Evolutionary conservation across 1,284 basidiomycete genomes (phyloP), one percentile per base, ranked within the genome.

Genomic region (Austropuccinia psidii): DNA sequence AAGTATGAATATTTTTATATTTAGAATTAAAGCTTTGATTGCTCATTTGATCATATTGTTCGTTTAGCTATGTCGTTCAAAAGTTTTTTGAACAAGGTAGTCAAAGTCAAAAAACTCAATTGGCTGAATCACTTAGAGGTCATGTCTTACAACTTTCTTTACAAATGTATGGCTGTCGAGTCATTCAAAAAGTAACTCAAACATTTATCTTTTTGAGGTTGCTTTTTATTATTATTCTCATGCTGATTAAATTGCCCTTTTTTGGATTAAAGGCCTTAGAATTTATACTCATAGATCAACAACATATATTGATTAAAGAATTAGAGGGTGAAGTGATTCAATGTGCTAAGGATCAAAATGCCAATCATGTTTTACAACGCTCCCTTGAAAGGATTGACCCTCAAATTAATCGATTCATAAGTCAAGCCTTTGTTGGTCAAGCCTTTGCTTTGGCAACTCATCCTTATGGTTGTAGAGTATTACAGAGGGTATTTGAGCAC

Each of bases 321-420:
- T 84, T 98, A 43, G 88, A 91, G 74, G 86, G 87, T 0, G 87
- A 91, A 78, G 87, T 96, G 33, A 83, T 97, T 75, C 86, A 87
- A 78, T 95, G 92, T 78, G 91, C 97, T 74, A 90, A 90, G 80
- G 92, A 97, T 77, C 87, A 90, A 35, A 96, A 98, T 78, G 93
- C 92, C 69, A 98, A 98, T 79, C 95, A 98, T 82, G 95, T 97
- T 41, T 85, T 91, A 55, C 90, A 93, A 83, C 91, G 92, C 78
- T 83, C 94, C 73, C 87, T 96, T 74, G 87, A 91, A 77, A 85
- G 88, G n/a, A 88, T 92, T 21, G 84, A 88, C 13, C 85, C 90
- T 7, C 86, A 89, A 39, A 86, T 86, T n/a, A 84, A 95, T 47
- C 85, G 83, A 1, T 92, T 97, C 79, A 85, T 94, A 68, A 77